A percentile compares a stretch with the other conserved stretches of the same genome.
Conservation (phyloP, 345 rosid genomes). For the Eucalyptus pauciflora region DNA sequence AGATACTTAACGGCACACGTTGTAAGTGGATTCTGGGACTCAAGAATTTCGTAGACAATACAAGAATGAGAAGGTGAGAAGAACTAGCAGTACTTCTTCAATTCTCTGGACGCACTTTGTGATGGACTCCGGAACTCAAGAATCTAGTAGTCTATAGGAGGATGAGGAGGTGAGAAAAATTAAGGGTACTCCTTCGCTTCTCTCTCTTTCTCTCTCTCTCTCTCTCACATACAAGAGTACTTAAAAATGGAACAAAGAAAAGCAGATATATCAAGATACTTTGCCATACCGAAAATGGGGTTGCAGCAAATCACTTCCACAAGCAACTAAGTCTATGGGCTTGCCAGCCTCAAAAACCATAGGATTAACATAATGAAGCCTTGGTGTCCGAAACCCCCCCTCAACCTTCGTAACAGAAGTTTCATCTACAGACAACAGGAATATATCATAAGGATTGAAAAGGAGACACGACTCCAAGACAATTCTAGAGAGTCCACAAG, state of each 20-base stretch:
- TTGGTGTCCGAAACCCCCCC: slow-evolving; percentile 42
- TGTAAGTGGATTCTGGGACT: background rate
- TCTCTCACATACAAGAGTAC: background rate
- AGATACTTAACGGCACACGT: background rate
- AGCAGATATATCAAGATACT: background rate
- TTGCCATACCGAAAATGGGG: slow-evolving; percentile 49
- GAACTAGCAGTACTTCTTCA: background rate
- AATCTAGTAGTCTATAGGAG: too few species aligned
- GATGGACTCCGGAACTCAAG: too few species aligned
- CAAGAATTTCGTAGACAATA: background rate
- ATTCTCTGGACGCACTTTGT: background rate
- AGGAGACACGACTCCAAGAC: background rate
- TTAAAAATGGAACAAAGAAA: background rate
- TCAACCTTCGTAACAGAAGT: slow-evolving; percentile 45
- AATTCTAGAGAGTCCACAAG: background rate
- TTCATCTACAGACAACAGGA: slow-evolving; percentile 33
- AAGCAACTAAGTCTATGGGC: slow-evolving; percentile 75
- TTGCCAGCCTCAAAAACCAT: slow-evolving; percentile 87
- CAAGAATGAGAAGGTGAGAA: background rate
- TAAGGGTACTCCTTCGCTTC: background rate
- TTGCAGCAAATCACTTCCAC: slow-evolving; percentile 69
- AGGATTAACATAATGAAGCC: slow-evolving; percentile 83
- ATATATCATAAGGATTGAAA: background rate
- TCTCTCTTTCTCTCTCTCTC: background rate
- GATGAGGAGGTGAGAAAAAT: background rate